Evolutionary conservation across 2,329 filamentous ascomycete species (phyloP), one percentile per base, ranked within the genome.

Genomic region (Graphiopsis chlorocephala): DNA sequence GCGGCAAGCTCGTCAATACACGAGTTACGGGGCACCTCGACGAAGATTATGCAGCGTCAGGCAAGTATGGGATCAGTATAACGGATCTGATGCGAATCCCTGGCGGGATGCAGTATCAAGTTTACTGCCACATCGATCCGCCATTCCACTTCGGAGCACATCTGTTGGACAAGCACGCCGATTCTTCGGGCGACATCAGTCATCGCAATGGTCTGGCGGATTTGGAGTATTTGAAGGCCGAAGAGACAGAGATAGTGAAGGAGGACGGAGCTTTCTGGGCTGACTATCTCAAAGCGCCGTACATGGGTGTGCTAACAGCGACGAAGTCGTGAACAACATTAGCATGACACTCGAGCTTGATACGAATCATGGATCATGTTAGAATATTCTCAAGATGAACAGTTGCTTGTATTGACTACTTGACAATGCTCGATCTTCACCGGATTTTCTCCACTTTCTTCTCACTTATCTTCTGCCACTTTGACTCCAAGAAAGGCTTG

Each of bases 21-120:
- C 48, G 68, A 33, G 62, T 61, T 6, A 42, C 10, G 0, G 66
- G 67, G 38, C 58, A 65, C 0, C 61, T 61, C 25, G 50, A 58
- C 23, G 38, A 59, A 2, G 55, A 60, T 5, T 53, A 61, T 23
- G 20, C 25, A 20, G 7, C 4, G 7, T 35, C 38, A 29, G 64
- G 67, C n/a, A 69, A 66, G 25, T 67, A 69, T 20, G 68, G 68
- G 1, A 62, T 66, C 12, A 64, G 42, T 14, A 38, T 63, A 23
- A 56, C 53, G 8, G 63, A 65, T 35, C 48, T 66, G 50, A 64
- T 50, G 42, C 61, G 52, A 8, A 66, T 64, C 1, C 42, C 67
- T 11, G 59, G 61, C 4, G 68, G 66, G 0, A 64, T 67, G 20
- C 68, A 53, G 33, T 65, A 66, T 25, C 52, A 60, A 42, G 59